A percentile compares a stretch with the other conserved stretches of the same genome.
Evolutionary conservation across 2,329 filamentous ascomycete species (phyloP).

Genomic region (Capronia coronata): DNA sequence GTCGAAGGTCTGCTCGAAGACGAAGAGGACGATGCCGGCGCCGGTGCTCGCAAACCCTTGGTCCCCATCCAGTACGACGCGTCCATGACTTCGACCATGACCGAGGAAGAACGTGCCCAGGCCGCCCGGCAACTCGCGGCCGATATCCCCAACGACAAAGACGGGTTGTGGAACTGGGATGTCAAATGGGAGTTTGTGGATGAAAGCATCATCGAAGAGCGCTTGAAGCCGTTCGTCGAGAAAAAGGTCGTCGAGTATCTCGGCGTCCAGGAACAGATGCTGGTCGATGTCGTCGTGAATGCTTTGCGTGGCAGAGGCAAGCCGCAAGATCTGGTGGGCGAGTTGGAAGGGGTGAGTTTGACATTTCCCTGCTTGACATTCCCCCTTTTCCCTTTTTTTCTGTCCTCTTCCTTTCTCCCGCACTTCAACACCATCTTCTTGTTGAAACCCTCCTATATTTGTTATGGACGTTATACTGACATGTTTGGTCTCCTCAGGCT

Average conservation of each 20-base stretch:
- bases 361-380: background rate
- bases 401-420: constrained; percentile 4
- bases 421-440: constrained; percentile 40
- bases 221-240: constrained; percentile 89
- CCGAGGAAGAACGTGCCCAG: constrained; percentile 79
- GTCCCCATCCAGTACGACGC: constrained; percentile 78
- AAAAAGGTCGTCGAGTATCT: constrained; percentile 97
- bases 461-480: constrained; percentile 4
- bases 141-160: constrained; percentile 82
- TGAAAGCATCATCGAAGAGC: constrained; percentile 70
- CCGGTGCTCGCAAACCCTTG: constrained; percentile 62
- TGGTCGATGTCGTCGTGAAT: constrained; percentile 87
- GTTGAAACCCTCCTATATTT: background rate
- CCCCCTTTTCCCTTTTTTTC: no score
- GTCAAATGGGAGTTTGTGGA: constrained; percentile 91
- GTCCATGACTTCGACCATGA: constrained; percentile 60
- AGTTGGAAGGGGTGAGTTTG: constrained; percentile 69
- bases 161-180: constrained; percentile 83
- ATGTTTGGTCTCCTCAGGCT: constrained; percentile 47
- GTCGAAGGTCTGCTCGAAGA: constrained; percentile 92
- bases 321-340: constrained; percentile 74
- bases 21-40: constrained; percentile 72
- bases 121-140: constrained; percentile 75
- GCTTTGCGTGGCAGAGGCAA: constrained; percentile 69
- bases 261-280: constrained; percentile 89